phyloP scores from a whole-genome alignment of 805 yeast species.

The Teunomyces aglyptinius region DNA sequence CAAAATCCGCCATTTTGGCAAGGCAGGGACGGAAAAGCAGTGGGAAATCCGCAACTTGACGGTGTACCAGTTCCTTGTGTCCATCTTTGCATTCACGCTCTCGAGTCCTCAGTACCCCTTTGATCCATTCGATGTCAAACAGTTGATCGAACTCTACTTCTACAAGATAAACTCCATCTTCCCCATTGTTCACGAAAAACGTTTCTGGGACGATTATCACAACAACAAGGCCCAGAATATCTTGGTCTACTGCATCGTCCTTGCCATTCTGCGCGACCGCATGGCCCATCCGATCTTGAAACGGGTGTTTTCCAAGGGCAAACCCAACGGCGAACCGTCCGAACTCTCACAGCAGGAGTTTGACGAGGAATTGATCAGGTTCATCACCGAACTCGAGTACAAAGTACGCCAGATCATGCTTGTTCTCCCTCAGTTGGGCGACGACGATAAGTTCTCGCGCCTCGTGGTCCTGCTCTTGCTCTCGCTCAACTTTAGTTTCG shows the following conservation, averaged over 20 bases:
- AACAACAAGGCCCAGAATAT: slow-evolving; percentile 19
- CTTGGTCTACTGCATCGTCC: slow-evolving; percentile 25
- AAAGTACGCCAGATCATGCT: slow-evolving; percentile 33
- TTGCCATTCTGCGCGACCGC: slow-evolving; percentile 27
- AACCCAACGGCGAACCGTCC: background rate
- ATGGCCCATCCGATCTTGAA: slow-evolving; percentile 25
- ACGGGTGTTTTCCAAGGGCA: slow-evolving; percentile 16
- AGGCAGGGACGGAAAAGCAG: slow-evolving; percentile 11
- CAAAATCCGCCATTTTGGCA: slow-evolving; percentile 9
- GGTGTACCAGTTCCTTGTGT: slow-evolving; percentile 17
- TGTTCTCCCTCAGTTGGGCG: slow-evolving; percentile 31
- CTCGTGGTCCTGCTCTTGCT: slow-evolving; percentile 23
- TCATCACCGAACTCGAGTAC: slow-evolving; percentile 24
- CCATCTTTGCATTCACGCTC: slow-evolving; percentile 32
- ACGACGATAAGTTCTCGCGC: slow-evolving; percentile 25
- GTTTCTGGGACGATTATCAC: slow-evolving; percentile 28
- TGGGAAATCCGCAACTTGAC: slow-evolving; percentile 13
- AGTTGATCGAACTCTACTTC: slow-evolving; percentile 28
- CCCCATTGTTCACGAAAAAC: slow-evolving; percentile 27
- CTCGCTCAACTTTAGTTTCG: slow-evolving; percentile 23
- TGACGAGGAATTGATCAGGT: slow-evolving; percentile 11
- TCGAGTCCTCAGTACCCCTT: slow-evolving; percentile 21
- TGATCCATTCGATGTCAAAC: slow-evolving; percentile 15
- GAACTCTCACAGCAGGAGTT: slow-evolving; percentile 7
- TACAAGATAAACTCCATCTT: slow-evolving; percentile 31